A percentile compares a stretch with the other conserved stretches of the same genome.
Conservation (phyloP, 192 early-diverging fungal species). For the Backusella psychrophila region DNA sequence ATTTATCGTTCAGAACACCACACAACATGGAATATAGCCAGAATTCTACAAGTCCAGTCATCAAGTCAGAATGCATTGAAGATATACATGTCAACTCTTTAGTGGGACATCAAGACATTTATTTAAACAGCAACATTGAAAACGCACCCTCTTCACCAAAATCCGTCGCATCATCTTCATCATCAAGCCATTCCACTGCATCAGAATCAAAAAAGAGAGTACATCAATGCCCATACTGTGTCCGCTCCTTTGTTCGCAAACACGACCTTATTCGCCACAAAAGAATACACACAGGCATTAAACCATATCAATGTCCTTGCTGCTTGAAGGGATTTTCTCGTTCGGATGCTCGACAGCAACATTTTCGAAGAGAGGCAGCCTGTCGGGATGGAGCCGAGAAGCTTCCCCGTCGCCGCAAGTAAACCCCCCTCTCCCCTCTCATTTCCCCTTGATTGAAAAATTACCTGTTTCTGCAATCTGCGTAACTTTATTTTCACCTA, state of each 20-base stretch:
- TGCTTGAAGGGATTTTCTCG: conserved; percentile 11
- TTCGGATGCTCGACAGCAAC: conserved; percentile 11
- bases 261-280: conserved; percentile 10
- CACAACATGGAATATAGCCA: background rate
- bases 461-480: background rate
- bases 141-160: background rate
- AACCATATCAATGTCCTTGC: conserved; percentile 17
- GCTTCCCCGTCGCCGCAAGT: background rate
- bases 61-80: background rate
- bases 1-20: background rate
- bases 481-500: background rate
- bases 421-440: background rate
- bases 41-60: background rate
- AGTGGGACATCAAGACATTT: background rate
- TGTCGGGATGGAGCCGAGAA: conserved; percentile 6
- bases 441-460: background rate
- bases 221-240: conserved; percentile 6
- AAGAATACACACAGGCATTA: conserved; percentile 16
- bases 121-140: background rate
- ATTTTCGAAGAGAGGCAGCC: background rate
- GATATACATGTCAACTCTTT: background rate
- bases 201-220: background rate
- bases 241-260: conserved; percentile 4
- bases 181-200: background rate
- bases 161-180: background rate